Conservation (phyloP, 192 early-diverging fungal genomes). For the Thoreauomyces humboldtii region DNA sequence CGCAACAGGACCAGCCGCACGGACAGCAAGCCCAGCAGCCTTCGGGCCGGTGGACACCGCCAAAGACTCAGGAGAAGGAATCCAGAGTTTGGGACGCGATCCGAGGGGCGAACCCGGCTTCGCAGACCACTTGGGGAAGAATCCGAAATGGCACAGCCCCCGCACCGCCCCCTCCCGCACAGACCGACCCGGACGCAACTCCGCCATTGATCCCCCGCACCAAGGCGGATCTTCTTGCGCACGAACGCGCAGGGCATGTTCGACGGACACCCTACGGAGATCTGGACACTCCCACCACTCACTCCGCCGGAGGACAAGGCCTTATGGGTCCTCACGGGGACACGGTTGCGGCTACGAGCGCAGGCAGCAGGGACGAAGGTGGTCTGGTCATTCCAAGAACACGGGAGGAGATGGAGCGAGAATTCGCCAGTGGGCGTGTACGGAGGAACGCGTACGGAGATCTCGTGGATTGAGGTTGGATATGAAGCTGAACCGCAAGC, state of each 20-base stretch:
- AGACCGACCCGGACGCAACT: background rate
- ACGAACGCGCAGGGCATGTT: constrained; percentile 18
- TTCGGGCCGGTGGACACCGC: no score
- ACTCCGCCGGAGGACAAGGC: constrained; percentile 21
- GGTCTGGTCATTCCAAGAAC: constrained; percentile 20
- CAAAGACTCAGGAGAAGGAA: no score
- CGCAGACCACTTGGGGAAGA: constrained; percentile 5
- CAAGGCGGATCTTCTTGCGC: constrained; percentile 10
- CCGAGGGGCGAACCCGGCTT: constrained; percentile 5
- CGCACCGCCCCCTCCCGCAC: background rate
- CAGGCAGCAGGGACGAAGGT: no score
- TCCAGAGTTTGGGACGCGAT: constrained; percentile 24
- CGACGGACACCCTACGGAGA: constrained; percentile 18
- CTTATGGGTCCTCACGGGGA: constrained; percentile 23
- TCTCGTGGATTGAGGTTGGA: constrained; percentile 14
- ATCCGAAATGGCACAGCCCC: background rate
- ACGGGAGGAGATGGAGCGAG: constrained; percentile 26
- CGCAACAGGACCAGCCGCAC: no score
- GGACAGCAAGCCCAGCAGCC: no score
- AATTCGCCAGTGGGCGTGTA: background rate
- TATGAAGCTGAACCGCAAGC: no score
- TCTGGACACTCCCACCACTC: constrained; percentile 7
- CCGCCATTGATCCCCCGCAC: constrained; percentile 22
- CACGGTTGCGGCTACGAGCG: constrained; percentile 23
- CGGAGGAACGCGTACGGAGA: constrained; percentile 27